Base-by-base conservation (phyloP, 2,329 filamentous ascomycete species). In the Aspergillus sp. region DNA sequence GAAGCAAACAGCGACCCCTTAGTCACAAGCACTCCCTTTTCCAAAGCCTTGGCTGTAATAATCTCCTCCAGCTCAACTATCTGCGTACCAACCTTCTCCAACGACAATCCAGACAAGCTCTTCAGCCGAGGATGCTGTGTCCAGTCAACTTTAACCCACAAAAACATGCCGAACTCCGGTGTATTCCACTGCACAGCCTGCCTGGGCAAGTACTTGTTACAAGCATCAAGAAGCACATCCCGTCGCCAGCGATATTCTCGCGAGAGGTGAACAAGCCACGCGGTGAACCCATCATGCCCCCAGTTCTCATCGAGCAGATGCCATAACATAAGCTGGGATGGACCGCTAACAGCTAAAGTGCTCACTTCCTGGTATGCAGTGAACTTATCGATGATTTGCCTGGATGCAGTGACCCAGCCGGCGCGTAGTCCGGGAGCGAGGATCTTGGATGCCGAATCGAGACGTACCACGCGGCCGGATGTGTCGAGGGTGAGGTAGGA, bases 381-480 rank as follows among this genome's bases (percentile, higher is more conserved):
- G 75, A 90, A 95, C 48, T 88, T 84, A 74, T 94, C 89, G 60
- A 93, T 80, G 55, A 97, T 82, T 78, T 96, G 89, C 67, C 87
- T 87, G 2, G 89, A 89, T 0, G 88, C 92, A 0, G 91, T 95
- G 59, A 96, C 84, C 92, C 92, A 97, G 39, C 91, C 92, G 38
- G 89, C 76, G 49, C 91, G 85, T 15, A 88, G 86, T 2, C 91
- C 91, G 0, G 92, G 91, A 0, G 90, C 84, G 19, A 95, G 82
- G 1, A 95, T 89, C 78, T 96, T 96, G 69, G 89, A 92, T 76
- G 95, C 92, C 1, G 90, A 93, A 74, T 96, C 91, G 78, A 96
- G 84, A 50, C 91, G 88, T 80, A 96, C 82, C 32, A 96, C 91
- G 57, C 91, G 88, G 3, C 92, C 92, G 73, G 94, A 91, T 1